Evolutionary conservation across 139 green algal genomes (phyloP).

Genomic region (Chlorella ohadii): DNA sequence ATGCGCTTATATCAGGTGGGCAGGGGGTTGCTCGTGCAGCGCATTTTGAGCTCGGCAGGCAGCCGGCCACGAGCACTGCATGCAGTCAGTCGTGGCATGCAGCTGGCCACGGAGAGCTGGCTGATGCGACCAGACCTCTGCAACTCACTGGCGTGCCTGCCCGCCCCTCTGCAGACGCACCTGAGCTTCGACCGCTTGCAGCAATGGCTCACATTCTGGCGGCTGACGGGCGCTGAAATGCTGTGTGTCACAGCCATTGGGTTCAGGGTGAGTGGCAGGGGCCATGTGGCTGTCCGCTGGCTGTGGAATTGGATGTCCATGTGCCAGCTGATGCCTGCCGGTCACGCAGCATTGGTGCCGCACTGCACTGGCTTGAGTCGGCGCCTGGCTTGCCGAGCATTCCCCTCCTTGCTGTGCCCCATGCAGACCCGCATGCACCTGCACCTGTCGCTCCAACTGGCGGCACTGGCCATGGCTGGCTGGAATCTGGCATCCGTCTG

Average conservation of each 20-base stretch:
- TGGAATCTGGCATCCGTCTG: not conserved
- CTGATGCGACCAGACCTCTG: too few relatives aligned
- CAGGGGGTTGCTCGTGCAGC: not conserved
- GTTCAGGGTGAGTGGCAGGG: not conserved
- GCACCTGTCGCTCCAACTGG: conserved; percentile 24
- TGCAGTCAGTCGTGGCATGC: too few relatives aligned
- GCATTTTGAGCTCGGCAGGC: too few relatives aligned
- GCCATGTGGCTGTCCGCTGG: too few relatives aligned
- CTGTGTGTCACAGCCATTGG: conserved; percentile 5
- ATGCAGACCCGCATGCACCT: conserved; percentile 11
- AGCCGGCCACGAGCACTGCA: too few relatives aligned
- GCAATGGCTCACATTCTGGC: conserved; percentile 13
- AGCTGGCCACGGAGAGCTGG: too few relatives aligned
- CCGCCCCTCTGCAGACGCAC: not conserved
- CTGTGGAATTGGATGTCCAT: too few relatives aligned
- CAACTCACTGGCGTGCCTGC: too few relatives aligned
- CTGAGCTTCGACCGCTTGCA: not conserved
- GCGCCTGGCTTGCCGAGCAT: not conserved
- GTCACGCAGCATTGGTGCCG: too few relatives aligned
- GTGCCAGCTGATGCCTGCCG: too few relatives aligned
- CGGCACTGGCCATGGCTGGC: not conserved
- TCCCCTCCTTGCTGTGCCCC: not conserved
- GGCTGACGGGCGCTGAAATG: conserved; percentile 7
- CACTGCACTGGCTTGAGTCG: too few relatives aligned
- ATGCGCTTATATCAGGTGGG: conserved; percentile 17